A percentile compares a stretch with the other conserved stretches of the same genome.
Conservation (phyloP, 2,329 filamentous ascomycete genomes). For the Macroventuria anomochaeta region DNA sequence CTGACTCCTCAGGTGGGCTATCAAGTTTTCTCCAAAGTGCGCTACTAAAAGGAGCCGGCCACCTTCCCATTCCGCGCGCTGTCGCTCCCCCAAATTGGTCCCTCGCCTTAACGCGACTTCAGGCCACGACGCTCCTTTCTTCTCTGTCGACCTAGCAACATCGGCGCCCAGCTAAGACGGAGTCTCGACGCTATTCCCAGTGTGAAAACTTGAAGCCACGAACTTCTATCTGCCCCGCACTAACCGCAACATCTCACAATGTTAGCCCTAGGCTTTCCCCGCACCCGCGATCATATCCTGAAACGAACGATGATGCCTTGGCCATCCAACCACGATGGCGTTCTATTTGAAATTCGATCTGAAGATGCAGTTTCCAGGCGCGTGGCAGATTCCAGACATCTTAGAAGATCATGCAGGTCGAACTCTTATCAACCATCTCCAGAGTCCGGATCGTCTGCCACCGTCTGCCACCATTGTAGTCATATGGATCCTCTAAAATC, state of each 20-base stretch:
- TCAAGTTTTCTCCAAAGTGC: constrained; percentile 10
- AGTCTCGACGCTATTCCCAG: neutral
- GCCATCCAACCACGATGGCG: neutral
- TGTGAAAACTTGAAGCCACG: neutral
- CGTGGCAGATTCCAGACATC: neutral
- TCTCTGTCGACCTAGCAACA: neutral
- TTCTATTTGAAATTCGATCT: constrained; percentile 1
- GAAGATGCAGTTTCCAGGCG: neutral
- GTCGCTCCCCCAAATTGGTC: neutral
- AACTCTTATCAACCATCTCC: neutral
- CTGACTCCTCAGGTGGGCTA: constrained; percentile 3
- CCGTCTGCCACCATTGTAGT: neutral
- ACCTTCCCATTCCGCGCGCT: neutral
- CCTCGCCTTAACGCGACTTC: neutral
- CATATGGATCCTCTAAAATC: neutral
- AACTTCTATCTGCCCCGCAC: constrained; percentile 8
- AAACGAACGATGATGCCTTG: neutral
- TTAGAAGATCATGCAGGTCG: neutral
- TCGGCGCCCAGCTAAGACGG: neutral
- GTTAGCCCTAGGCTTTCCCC: constrained; percentile 10
- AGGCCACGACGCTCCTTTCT: neutral
- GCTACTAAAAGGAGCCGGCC: constrained; percentile 12
- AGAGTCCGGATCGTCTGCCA: neutral
- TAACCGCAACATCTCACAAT: constrained; percentile 9
- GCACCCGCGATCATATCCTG: constrained; percentile 11